Conservation (phyloP, 352 stramenopile species). For the Pythium aphanidermatum region DNA sequence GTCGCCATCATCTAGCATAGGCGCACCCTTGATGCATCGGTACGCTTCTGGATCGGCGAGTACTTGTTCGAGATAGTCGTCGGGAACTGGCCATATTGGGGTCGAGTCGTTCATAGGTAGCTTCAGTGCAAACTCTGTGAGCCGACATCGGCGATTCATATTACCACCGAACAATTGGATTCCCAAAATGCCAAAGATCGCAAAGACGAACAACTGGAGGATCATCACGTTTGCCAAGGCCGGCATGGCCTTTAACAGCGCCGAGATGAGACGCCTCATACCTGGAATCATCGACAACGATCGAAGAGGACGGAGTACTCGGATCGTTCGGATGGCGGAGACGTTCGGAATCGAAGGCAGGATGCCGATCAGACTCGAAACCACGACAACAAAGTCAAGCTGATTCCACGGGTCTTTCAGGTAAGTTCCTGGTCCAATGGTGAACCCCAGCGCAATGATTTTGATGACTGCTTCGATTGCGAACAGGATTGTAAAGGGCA, state of each 20-base stretch:
- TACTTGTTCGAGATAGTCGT: conserved; percentile 40
- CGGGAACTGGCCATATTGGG: conserved; percentile 41
- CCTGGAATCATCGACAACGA: conserved; percentile 85
- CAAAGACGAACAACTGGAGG: conserved; percentile 88
- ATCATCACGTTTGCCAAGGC: conserved; percentile 87
- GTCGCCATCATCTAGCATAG: conserved; percentile 52
- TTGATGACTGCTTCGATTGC: conserved; percentile 86
- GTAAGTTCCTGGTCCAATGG: conserved; percentile 59
- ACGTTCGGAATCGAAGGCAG: conserved; percentile 71
- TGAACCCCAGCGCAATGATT: conserved; percentile 83
- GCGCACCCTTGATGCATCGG: conserved; percentile 27
- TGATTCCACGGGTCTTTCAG: conserved; percentile 87
- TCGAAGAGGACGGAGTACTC: conserved; percentile 82
- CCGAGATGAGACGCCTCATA: conserved; percentile 72
- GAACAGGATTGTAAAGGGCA: conserved; percentile 87
- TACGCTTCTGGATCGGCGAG: conserved; percentile 27
- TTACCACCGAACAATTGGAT: conserved; percentile 84
- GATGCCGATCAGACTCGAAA: conserved; percentile 56
- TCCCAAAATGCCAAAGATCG: conserved; percentile 88
- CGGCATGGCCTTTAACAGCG: conserved; percentile 79
- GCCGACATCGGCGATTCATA: conserved; percentile 75
- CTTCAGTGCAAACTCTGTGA: conserved; percentile 71
- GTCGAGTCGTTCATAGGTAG: conserved; percentile 27
- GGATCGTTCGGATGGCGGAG: conserved; percentile 80
- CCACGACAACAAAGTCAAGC: conserved; percentile 90